Percentiles rank a stretch among this genome's conserved stretches.
These are phyloP conservation scores for Aphanomyces invadans DNA, from an alignment of 352 stramenopile genomes.

Conservation along the genomic window DNA sequence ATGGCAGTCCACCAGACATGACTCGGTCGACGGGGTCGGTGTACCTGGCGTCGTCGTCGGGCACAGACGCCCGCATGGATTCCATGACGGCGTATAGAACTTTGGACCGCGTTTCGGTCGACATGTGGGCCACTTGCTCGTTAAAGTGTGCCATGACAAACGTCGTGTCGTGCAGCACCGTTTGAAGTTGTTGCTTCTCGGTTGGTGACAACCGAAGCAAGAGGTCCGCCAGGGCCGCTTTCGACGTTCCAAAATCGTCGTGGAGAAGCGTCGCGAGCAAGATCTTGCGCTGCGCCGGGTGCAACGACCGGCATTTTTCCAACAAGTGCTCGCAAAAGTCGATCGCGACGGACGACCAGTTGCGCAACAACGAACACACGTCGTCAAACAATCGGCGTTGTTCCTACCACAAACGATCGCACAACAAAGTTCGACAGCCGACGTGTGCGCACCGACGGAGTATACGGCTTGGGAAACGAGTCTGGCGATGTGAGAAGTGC, in stretches of 20 bases:
- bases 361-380: neutral
- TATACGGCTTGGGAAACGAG: slow-evolving; percentile 1
- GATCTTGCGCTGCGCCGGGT: neutral
- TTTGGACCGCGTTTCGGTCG: slow-evolving; percentile 10
- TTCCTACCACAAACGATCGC: neutral
- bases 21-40: no score
- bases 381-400: slow-evolving; percentile 9
- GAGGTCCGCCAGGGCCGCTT: neutral
- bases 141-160: slow-evolving; percentile 12
- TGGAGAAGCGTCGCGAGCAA: neutral
- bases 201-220: neutral
- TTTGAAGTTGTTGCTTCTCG: slow-evolving; percentile 2
- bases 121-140: slow-evolving; percentile 13
- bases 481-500: neutral
- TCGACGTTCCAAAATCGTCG: neutral
- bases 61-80: neutral
- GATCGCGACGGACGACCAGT: neutral
- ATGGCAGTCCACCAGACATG: no score
- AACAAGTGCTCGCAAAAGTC: slow-evolving; percentile 4
- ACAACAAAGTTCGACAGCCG: neutral
- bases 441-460: neutral
- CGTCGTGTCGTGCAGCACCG: neutral
- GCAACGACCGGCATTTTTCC: slow-evolving; percentile 2
- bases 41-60: neutral
- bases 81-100: slow-evolving; percentile 12